A percentile compares a stretch with the other conserved stretches of the same genome.
These are phyloP conservation scores for Aspergillus bridgeri DNA, from an alignment of 495 filamentous ascomycete genomes.

Conservation along the genomic window DNA sequence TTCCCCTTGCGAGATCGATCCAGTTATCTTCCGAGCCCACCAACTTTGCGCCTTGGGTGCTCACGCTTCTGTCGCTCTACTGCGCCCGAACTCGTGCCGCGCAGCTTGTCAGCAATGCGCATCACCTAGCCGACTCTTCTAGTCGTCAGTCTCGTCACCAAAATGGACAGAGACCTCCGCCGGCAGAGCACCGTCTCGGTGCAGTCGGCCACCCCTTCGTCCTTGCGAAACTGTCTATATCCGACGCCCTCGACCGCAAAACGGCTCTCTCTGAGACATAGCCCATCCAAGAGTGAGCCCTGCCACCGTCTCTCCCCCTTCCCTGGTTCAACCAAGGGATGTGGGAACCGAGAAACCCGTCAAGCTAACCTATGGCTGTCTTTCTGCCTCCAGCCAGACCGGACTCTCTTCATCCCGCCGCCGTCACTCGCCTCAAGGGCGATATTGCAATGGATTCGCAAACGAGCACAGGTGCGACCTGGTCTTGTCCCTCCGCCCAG, in stretches of 20 bases:
- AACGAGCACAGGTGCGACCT: constrained; percentile 18
- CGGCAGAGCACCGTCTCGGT: constrained; percentile 27
- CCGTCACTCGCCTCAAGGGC: constrained; percentile 38
- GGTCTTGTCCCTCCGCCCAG: constrained; percentile 1
- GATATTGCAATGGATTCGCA: constrained; percentile 34
- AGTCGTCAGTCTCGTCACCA: constrained; percentile 12
- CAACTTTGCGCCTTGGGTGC: constrained; percentile 13
- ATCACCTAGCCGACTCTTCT: constrained; percentile 12
- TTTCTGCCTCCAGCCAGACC: constrained; percentile 16
- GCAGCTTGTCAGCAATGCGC: constrained; percentile 32
- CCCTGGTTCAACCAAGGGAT: constrained; percentile 11
- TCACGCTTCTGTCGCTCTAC: constrained; percentile 14
- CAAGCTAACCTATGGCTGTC: not conserved
- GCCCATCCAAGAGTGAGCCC: constrained; percentile 25
- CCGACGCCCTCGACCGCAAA: constrained; percentile 20
- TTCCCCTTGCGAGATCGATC: constrained; percentile 17
- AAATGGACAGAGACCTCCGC: constrained; percentile 31
- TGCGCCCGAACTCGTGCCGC: constrained; percentile 23
- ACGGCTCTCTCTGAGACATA: constrained; percentile 19
- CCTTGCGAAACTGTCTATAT: constrained; percentile 27
- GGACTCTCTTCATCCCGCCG: constrained; percentile 32
- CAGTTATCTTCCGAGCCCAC: constrained; percentile 9
- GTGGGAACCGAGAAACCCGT: not conserved
- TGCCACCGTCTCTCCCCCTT: constrained; percentile 1
- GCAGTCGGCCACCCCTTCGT: constrained; percentile 23